A percentile compares a stretch with the other conserved stretches of the same genome.
Evolutionary conservation across 2,329 filamentous ascomycete genomes (phyloP).

Genomic region (Nemania sp.): DNA sequence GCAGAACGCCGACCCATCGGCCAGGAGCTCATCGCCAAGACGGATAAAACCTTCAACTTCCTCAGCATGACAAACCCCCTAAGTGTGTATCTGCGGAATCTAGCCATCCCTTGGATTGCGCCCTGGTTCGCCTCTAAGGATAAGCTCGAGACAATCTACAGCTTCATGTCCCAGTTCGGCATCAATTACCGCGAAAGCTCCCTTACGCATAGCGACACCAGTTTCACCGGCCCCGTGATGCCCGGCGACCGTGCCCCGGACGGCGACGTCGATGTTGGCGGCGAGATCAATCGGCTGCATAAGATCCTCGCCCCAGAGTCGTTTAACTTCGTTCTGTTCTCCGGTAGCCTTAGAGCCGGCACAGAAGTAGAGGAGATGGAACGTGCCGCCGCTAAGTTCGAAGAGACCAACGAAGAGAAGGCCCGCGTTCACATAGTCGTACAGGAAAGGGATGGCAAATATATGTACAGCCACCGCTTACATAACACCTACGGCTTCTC

Average conservation of each 20-base stretch:
- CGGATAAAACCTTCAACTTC: conserved; percentile 16
- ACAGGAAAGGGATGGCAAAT: conserved; percentile 8
- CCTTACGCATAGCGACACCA: neutral
- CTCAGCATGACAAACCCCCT: conserved; percentile 21
- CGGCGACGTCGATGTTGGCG: conserved; percentile 6
- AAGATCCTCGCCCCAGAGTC: conserved; percentile 10
- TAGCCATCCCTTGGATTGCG: conserved; percentile 11
- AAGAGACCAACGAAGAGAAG: neutral
- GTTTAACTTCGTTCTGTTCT: conserved; percentile 22
- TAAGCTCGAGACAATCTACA: conserved; percentile 8
- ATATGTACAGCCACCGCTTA: conserved; percentile 20
- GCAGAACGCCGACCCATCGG: conserved; percentile 25
- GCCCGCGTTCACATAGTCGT: conserved; percentile 17
- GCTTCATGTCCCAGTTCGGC: conserved; percentile 24
- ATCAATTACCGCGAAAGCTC: conserved; percentile 25
- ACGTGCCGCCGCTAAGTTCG: neutral
- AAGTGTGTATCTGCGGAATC: conserved; percentile 5
- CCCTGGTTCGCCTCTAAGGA: neutral
- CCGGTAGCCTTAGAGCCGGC: conserved; percentile 2
- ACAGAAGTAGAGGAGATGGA: conserved; percentile 10
- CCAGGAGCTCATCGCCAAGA: conserved; percentile 10
- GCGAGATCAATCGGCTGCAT: conserved; percentile 1
- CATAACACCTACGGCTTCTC: conserved; percentile 25
- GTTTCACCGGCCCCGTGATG: conserved; percentile 12
- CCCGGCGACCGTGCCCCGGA: conserved; percentile 24